These are phyloP conservation scores for Coemansia erecta DNA, from an alignment of 192 early-diverging fungal species.

Conservation along the genomic window DNA sequence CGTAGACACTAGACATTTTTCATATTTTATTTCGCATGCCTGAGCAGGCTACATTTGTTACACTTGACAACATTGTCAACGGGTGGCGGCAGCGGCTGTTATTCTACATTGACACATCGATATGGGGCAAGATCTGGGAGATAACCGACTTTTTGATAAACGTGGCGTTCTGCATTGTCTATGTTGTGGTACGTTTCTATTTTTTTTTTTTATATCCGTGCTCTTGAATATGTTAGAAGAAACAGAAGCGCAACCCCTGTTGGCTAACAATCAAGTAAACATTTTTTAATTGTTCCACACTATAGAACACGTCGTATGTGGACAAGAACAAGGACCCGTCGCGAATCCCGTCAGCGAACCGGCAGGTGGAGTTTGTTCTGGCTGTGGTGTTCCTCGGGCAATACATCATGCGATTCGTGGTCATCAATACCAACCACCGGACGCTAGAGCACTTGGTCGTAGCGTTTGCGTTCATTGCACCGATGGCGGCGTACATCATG, in stretches of 20 bases:
- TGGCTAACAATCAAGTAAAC: no score
- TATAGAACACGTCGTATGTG: slow-evolving; percentile 46
- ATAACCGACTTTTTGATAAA: slow-evolving; percentile 36
- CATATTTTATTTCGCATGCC: slow-evolving; percentile 13
- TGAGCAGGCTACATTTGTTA: slow-evolving; percentile 48
- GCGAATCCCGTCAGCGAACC: slow-evolving; percentile 21
- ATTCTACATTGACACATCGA: slow-evolving; percentile 45
- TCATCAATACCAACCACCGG: slow-evolving; percentile 42
- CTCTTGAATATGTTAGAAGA: no score
- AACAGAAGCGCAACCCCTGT: no score
- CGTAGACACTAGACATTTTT: no score
- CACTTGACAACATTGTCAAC: slow-evolving; percentile 44
- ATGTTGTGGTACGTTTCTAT: slow-evolving; percentile 46
- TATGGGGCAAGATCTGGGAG: slow-evolving; percentile 52
- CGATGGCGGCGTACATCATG: slow-evolving; percentile 31
- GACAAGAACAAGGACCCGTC: slow-evolving; percentile 21
- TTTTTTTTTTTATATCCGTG: no score
- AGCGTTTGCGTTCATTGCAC: slow-evolving; percentile 41
- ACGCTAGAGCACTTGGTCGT: slow-evolving; percentile 33
- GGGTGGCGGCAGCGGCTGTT: slow-evolving; percentile 45
- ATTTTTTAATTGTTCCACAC: background rate
- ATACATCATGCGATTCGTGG: slow-evolving; percentile 35
- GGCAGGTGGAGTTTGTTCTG: slow-evolving; percentile 32
- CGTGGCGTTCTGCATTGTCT: slow-evolving; percentile 30
- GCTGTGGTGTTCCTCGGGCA: slow-evolving; percentile 34